These are phyloP conservation scores for Thielaviopsis musarum DNA, from an alignment of 2,329 filamentous ascomycete species.

Conservation along the genomic window DNA sequence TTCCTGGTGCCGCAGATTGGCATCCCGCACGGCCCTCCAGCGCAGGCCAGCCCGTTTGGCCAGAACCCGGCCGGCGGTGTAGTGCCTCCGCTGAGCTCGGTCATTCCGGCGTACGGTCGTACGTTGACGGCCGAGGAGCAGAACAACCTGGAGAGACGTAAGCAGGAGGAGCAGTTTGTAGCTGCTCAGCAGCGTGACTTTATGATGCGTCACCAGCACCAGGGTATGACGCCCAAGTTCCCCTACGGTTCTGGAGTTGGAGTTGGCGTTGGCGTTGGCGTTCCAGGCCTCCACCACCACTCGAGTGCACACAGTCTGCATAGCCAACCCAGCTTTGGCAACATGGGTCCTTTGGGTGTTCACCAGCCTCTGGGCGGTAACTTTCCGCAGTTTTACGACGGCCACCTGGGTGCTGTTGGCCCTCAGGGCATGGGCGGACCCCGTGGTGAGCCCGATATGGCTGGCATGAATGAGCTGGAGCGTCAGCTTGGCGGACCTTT, in stretches of 20 bases:
- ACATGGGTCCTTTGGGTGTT: slow-evolving; percentile 68
- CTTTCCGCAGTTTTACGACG: slow-evolving; percentile 4
- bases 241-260: slow-evolving; percentile 21
- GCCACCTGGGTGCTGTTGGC: neutral
- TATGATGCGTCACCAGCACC: slow-evolving; percentile 61
- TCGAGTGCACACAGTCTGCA: slow-evolving; percentile 91
- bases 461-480: slow-evolving; percentile 40
- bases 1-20: slow-evolving; percentile 97
- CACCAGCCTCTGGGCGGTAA: slow-evolving; percentile 14
- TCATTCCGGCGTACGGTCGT: slow-evolving; percentile 91
- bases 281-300: slow-evolving; percentile 58
- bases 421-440: slow-evolving; percentile 2
- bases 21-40: slow-evolving; percentile 69
- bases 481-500: slow-evolving; percentile 33
- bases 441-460: slow-evolving; percentile 52
- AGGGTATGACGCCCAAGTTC: slow-evolving; percentile 47
- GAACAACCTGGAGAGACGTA: slow-evolving; percentile 86
- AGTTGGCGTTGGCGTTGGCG: slow-evolving; percentile 12
- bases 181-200: slow-evolving; percentile 95
- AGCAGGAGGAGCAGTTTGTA: slow-evolving; percentile 94
- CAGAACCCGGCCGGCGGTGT: slow-evolving; percentile 40
- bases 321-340: slow-evolving; percentile 91
- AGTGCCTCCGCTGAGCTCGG: slow-evolving; percentile 77
- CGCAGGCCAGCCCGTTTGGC: slow-evolving; percentile 31
- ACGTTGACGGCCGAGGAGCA: slow-evolving; percentile 95